Percentiles rank a stretch among this genome's conserved stretches.
These are phyloP conservation scores for Cicer yamashitae DNA, from an alignment of 306 rosid genomes.

Conservation along the genomic window DNA sequence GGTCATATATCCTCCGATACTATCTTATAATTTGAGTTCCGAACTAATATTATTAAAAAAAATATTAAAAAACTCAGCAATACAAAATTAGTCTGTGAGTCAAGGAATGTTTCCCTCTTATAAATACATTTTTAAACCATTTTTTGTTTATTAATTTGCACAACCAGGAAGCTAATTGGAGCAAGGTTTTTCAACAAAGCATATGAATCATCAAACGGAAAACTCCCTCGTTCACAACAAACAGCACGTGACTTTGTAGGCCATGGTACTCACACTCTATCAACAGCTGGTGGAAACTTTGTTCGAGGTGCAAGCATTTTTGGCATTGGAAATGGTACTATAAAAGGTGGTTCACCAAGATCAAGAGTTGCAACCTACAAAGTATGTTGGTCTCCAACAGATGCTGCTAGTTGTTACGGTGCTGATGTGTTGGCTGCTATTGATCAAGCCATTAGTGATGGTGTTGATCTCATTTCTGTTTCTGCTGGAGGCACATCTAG, in stretches of 20 bases:
- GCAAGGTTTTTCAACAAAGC: constrained; percentile 67
- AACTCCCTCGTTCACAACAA: background rate
- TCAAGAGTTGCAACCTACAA: constrained; percentile 80
- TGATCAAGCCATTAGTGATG: constrained; percentile 73
- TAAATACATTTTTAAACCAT: no score
- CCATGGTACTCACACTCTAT: constrained; percentile 83
- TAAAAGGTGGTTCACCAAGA: constrained; percentile 86
- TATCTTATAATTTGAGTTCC: no score
- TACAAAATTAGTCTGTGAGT: no score
- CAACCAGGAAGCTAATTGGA: constrained; percentile 75
- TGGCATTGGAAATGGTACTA: constrained; percentile 44
- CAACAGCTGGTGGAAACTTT: constrained; percentile 77
- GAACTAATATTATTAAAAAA: no score
- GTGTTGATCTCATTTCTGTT: constrained; percentile 66
- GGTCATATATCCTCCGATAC: no score
- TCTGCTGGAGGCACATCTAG: constrained; percentile 50
- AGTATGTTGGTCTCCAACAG: constrained; percentile 60
- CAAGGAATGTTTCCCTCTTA: no score
- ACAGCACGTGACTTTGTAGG: constrained; percentile 69
- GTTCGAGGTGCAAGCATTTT: constrained; percentile 37
- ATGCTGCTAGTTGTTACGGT: constrained; percentile 48
- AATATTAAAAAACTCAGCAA: no score
- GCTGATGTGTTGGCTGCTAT: constrained; percentile 69
- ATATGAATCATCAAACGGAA: background rate
- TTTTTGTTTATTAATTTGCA: background rate